Conservation (phyloP, 352 stramenopile species). For the Globisporangium megalacanthum region DNA sequence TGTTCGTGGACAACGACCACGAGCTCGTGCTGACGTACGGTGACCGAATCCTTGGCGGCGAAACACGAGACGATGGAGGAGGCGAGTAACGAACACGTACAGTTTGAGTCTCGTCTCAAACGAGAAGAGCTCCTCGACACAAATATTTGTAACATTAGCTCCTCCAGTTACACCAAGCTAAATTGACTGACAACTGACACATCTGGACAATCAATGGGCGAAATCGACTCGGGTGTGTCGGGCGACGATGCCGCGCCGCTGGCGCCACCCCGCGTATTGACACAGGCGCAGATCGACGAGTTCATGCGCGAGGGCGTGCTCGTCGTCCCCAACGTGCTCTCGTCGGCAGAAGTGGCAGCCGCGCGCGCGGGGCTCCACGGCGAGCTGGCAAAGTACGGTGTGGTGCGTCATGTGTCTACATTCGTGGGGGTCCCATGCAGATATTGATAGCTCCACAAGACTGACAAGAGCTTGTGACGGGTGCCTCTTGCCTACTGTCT, state of each 20-base stretch:
- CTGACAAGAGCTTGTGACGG: no score
- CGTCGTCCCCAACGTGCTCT: constrained; percentile 71
- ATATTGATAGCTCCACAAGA: no score
- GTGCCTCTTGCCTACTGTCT: background rate
- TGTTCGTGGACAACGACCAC: constrained; percentile 62
- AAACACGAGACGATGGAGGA: no score
- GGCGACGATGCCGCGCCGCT: constrained; percentile 16
- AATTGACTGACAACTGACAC: no score
- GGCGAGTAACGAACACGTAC: no score
- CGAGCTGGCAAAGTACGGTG: constrained; percentile 63
- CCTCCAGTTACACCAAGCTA: no score
- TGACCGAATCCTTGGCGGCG: constrained; percentile 43
- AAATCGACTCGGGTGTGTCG: constrained; percentile 13
- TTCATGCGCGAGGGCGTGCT: constrained; percentile 68
- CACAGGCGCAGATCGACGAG: constrained; percentile 47
- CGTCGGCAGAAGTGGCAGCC: constrained; percentile 41
- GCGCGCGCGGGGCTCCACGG: constrained; percentile 51
- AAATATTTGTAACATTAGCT: no score
- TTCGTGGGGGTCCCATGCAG: no score
- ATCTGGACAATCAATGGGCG: no score
- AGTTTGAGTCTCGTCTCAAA: no score
- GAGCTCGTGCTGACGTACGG: constrained; percentile 71
- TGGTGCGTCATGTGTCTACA: constrained; percentile 30
- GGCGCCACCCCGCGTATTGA: constrained; percentile 26
- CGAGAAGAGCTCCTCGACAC: no score